Evolutionary conservation across 805 yeast genomes (phyloP).

Genomic region (Candida insectorum): DNA sequence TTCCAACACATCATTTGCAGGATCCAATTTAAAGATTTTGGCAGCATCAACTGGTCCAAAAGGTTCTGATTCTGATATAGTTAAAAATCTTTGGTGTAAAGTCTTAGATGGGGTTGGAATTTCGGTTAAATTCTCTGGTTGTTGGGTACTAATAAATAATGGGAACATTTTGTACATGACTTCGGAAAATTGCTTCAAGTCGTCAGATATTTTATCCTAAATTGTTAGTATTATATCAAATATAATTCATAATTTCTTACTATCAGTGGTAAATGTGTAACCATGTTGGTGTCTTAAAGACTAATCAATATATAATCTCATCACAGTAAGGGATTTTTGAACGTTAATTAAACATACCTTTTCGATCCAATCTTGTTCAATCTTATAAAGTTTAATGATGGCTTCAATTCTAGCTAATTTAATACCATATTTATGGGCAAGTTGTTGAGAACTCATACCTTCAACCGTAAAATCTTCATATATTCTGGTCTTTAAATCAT

Average conservation of each 20-base stretch:
- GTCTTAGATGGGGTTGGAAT: slow-evolving; percentile 88
- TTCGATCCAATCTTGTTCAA: slow-evolving; percentile 61
- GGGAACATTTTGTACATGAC: slow-evolving; percentile 83
- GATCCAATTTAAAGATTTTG: slow-evolving; percentile 71
- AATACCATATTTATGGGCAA: slow-evolving; percentile 75
- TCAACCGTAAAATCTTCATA: slow-evolving; percentile 52
- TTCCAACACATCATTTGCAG: slow-evolving; percentile 78
- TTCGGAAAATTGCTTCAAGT: slow-evolving; percentile 54
- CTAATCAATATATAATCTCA: slow-evolving; percentile 56
- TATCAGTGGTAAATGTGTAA: slow-evolving; percentile 13
- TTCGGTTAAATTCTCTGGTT: slow-evolving; percentile 81
- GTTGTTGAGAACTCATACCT: slow-evolving; percentile 60
- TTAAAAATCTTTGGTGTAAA: slow-evolving; percentile 73
- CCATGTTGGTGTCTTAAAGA: slow-evolving; percentile 60
- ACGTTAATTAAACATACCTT: no score
- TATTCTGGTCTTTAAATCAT: slow-evolving; percentile 58
- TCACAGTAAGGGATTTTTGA: slow-evolving; percentile 9
- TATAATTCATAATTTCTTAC: slow-evolving; percentile 5
- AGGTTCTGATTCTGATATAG: slow-evolving; percentile 91
- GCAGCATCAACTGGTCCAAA: slow-evolving; percentile 97
- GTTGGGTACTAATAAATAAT: slow-evolving; percentile 41
- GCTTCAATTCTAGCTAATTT: slow-evolving; percentile 89
- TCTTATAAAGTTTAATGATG: slow-evolving; percentile 59
- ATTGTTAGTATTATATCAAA: slow-evolving; percentile 35
- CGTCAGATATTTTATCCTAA: slow-evolving; percentile 50